Percentiles rank a stretch among this genome's conserved stretches.
These are phyloP conservation scores for Neurospora hispaniola DNA, from an alignment of 495 filamentous ascomycete species.

Conservation along the genomic window DNA sequence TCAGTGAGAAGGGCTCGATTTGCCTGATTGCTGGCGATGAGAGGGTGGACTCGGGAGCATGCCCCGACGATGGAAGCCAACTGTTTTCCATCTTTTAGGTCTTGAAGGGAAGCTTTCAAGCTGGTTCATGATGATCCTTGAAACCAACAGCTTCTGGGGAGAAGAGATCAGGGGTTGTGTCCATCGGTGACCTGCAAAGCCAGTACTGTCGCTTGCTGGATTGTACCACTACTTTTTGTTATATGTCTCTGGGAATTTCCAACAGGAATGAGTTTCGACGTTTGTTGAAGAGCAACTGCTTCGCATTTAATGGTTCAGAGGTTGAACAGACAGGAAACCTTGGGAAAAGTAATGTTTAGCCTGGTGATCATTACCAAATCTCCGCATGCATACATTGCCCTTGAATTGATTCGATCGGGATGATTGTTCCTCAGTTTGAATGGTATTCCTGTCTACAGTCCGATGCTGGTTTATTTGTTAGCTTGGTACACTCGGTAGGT, in stretches of 20 bases:
- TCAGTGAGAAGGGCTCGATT: constrained; percentile 26
- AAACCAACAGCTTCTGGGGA: not conserved
- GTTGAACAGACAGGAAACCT: not conserved
- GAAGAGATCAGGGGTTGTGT: not conserved
- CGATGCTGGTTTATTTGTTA: too few species aligned
- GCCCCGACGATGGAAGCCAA: constrained; percentile 31
- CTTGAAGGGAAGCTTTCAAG: not conserved
- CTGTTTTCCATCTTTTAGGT: constrained; percentile 34
- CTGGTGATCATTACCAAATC: not conserved
- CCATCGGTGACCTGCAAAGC: not conserved
- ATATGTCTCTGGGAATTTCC: not conserved
- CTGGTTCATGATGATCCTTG: not conserved
- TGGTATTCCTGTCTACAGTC: not conserved
- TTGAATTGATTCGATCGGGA: not conserved
- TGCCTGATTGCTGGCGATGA: constrained; percentile 31
- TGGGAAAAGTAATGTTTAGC: not conserved
- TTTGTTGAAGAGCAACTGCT: not conserved
- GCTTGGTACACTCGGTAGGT: too few species aligned
- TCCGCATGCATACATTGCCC: not conserved
- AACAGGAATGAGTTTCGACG: not conserved
- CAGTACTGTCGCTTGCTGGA: not conserved
- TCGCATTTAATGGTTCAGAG: not conserved
- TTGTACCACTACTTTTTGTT: not conserved
- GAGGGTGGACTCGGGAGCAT: constrained; percentile 31
- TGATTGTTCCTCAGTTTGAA: too few species aligned